A percentile compares a stretch with the other conserved stretches of the same genome.
These are phyloP conservation scores for Taiwanofungus camphoratus DNA, from an alignment of 1,284 basidiomycete species.

Conservation along the genomic window DNA sequence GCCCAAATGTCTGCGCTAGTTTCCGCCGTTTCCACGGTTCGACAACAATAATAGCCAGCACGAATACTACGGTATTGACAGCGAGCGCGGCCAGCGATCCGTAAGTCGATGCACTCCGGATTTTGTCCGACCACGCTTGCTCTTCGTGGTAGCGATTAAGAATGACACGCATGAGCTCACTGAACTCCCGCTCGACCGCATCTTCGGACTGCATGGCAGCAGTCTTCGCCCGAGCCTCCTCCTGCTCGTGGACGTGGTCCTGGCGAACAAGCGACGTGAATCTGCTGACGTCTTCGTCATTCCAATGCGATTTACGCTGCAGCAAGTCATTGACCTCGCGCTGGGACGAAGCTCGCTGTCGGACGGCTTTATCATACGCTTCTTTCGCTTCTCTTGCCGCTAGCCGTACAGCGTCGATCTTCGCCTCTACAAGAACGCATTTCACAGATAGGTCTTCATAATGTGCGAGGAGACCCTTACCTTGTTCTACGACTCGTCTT, in stretches of 20 bases:
- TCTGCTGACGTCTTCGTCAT: conserved; percentile 71
- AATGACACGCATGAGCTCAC: conserved; percentile 79
- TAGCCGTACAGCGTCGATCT: conserved; percentile 53
- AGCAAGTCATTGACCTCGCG: conserved; percentile 87
- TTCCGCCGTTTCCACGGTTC: conserved; percentile 90
- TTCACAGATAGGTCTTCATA: conserved; percentile 1
- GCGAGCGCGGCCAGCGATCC: conserved; percentile 79
- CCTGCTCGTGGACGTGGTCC: conserved; percentile 81
- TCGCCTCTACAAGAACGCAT: conserved; percentile 42
- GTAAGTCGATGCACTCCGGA: conserved; percentile 87
- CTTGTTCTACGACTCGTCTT: conserved; percentile 71
- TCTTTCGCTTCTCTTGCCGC: conserved; percentile 65
- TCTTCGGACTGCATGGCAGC: conserved; percentile 65
- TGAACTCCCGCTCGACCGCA: conserved; percentile 80
- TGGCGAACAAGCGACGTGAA: conserved; percentile 85
- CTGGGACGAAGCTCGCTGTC: conserved; percentile 74
- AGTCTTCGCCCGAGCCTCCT: conserved; percentile 64
- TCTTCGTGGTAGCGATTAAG: conserved; percentile 92
- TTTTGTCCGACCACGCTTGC: conserved; percentile 97
- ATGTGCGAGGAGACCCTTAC: conserved; percentile 38
- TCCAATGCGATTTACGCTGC: conserved; percentile 85
- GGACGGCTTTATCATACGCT: conserved; percentile 70
- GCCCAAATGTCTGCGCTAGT: conserved; percentile 83
- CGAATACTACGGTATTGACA: conserved; percentile 84
- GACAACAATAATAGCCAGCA: conserved; percentile 81